Evolutionary conservation across 371 early-diverging fungal genomes (phyloP).

Genomic region (Apophysomyces ossiformis): DNA sequence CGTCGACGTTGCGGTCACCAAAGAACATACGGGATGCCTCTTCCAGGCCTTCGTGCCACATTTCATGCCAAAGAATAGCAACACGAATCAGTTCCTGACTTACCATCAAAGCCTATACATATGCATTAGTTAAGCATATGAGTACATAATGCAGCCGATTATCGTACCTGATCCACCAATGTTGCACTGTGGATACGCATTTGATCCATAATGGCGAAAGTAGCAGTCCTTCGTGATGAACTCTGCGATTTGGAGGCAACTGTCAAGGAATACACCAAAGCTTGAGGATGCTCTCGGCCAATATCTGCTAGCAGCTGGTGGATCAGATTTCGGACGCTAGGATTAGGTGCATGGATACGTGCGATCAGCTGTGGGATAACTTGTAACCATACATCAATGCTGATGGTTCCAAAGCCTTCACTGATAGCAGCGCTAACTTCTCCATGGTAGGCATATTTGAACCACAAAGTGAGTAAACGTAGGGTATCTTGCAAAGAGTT

Average conservation of each 20-base stretch:
- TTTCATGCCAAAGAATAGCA: conserved; percentile 96
- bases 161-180: conserved; percentile 84
- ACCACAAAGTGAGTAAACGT: conserved; percentile 94
- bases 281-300: conserved; percentile 96
- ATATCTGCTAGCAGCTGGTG: conserved; percentile 92
- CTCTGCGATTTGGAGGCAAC: conserved; percentile 96
- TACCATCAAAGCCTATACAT: conserved; percentile 82
- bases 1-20: conserved; percentile 86
- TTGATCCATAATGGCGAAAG: conserved; percentile 91
- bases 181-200: conserved; percentile 83
- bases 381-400: conserved; percentile 96
- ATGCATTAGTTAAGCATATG: conserved; percentile 4
- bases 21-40: conserved; percentile 91
- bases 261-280: conserved; percentile 93
- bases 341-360: conserved; percentile 87
- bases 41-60: conserved; percentile 97
- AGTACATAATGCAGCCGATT: neutral
- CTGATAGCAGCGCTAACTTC: conserved; percentile 88
- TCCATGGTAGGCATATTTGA: conserved; percentile 90
- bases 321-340: conserved; percentile 85
- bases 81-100: conserved; percentile 97
- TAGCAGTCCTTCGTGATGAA: conserved; percentile 78
- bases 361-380: conserved; percentile 99
- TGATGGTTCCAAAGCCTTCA: conserved; percentile 90
- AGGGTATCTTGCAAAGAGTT: conserved; percentile 96